Conservation (phyloP, 306 rosid species). For the Chamaecrista fasciculata region DNA sequence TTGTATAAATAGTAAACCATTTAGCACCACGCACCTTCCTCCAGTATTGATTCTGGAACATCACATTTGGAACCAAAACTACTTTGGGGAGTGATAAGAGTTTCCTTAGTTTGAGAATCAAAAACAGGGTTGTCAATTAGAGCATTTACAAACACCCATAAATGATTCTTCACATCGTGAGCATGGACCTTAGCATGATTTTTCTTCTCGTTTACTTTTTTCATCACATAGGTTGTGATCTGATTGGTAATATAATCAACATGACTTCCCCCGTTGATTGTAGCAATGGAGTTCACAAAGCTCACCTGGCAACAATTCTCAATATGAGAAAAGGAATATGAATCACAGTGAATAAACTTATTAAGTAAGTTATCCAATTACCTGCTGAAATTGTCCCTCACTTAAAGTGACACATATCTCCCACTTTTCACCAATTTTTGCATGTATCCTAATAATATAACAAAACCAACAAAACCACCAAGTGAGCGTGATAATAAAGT, state of each 20-base stretch:
- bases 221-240: slow-evolving; percentile 74
- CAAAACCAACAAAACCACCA: no score
- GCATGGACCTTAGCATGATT: slow-evolving; percentile 90
- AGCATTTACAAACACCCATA: slow-evolving; percentile 94
- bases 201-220: slow-evolving; percentile 79
- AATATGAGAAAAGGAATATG: not conserved
- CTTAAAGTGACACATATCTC: slow-evolving; percentile 80
- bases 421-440: slow-evolving; percentile 86
- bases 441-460: slow-evolving; percentile 47
- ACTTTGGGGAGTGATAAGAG: slow-evolving; percentile 71
- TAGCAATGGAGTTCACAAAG: slow-evolving; percentile 80
- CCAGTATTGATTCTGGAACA: slow-evolving; percentile 65
- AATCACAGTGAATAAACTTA: not conserved
- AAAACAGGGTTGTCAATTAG: slow-evolving; percentile 96
- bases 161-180: slow-evolving; percentile 81
- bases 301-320: slow-evolving; percentile 61
- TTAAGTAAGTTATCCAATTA: slow-evolving; percentile 24
- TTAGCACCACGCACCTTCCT: slow-evolving; percentile 56
- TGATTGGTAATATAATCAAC: slow-evolving; percentile 82
- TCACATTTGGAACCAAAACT: slow-evolving; percentile 92
- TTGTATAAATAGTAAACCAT: not conserved
- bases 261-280: slow-evolving; percentile 96
- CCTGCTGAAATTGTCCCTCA: slow-evolving; percentile 98
- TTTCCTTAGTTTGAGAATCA: slow-evolving; percentile 96
- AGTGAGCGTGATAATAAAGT: slow-evolving; percentile 29